Evolutionary conservation across 164 flowering plant species (phyloP).

Genomic region (Amborella trichopoda): DNA sequence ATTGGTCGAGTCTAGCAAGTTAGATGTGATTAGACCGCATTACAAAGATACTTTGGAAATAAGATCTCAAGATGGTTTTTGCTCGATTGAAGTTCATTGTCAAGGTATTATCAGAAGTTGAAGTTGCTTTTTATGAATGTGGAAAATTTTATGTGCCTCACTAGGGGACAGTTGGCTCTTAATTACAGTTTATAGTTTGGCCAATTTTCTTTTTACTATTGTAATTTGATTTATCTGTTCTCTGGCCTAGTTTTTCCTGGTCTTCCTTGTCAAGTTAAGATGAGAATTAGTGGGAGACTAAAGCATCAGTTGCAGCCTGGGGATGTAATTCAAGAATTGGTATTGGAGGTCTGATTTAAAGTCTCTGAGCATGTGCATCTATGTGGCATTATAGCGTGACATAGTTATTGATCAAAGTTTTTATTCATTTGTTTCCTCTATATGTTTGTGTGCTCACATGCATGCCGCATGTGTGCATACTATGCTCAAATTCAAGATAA

Average conservation of each 20-base stretch:
- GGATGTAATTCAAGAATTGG: slow-evolving; percentile 22
- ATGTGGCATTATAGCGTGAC: no score
- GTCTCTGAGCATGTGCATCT: no score
- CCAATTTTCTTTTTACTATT: neutral
- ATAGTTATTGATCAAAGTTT: no score
- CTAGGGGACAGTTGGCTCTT: no score
- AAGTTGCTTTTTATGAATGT: no score
- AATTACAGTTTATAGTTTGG: no score
- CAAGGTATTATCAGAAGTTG: slow-evolving; percentile 36
- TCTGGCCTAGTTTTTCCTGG: slow-evolving; percentile 56
- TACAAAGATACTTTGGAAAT: slow-evolving; percentile 40
- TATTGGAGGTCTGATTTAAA: slow-evolving; percentile 59
- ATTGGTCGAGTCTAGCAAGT: slow-evolving; percentile 19
- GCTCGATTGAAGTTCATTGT: slow-evolving; percentile 30
- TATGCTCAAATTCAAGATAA: no score
- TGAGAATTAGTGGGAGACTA: slow-evolving; percentile 5
- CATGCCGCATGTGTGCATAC: no score
- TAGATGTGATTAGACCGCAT: slow-evolving; percentile 44
- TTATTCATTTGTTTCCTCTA: no score
- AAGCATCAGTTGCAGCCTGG: slow-evolving; percentile 37
- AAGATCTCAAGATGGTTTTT: slow-evolving; percentile 18
- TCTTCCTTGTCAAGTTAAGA: slow-evolving; percentile 14
- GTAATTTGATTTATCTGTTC: neutral
- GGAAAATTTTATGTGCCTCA: no score
- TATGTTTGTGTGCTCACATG: no score